phyloP scores from a whole-genome alignment of 139 green algal genomes.

The Chlorella sp. region DNA sequence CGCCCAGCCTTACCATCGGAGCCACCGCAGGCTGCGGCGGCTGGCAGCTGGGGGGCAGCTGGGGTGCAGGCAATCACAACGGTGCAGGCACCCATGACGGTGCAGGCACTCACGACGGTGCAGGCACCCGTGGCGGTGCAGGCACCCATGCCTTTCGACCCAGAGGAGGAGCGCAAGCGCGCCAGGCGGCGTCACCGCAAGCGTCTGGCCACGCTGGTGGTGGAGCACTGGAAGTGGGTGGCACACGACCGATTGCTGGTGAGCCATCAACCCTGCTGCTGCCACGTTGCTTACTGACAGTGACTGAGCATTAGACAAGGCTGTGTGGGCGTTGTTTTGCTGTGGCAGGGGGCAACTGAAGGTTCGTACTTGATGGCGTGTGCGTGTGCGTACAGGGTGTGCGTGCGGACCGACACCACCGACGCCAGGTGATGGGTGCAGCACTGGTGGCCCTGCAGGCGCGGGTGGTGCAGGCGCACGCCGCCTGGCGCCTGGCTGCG shows the following conservation, averaged over 20 bases:
- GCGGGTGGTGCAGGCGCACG: not conserved
- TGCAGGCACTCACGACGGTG: too few relatives aligned
- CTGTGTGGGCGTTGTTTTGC: too few relatives aligned
- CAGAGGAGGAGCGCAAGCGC: constrained; percentile 3
- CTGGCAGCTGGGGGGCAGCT: too few relatives aligned
- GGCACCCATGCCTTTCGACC: not conserved
- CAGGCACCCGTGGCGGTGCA: too few relatives aligned
- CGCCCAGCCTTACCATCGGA: too few relatives aligned
- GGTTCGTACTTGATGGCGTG: not conserved
- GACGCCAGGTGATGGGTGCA: constrained; percentile 14
- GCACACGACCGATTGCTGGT: constrained; percentile 21
- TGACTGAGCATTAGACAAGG: too few relatives aligned
- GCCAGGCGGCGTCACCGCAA: constrained; percentile 29
- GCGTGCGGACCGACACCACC: constrained; percentile 5
- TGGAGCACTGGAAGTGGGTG: constrained; percentile 40
- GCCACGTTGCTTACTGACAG: not conserved
- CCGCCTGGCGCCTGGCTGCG: constrained; percentile 3
- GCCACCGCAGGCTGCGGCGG: too few relatives aligned
- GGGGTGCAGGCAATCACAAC: too few relatives aligned
- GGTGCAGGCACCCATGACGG: too few relatives aligned
- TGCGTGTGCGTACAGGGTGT: not conserved
- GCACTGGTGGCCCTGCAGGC: constrained; percentile 10
- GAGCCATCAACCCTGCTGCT: too few relatives aligned
- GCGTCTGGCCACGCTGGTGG: constrained; percentile 31
- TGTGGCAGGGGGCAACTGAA: too few relatives aligned